Conservation (phyloP, 2,329 filamentous ascomycete genomes). For the Colletotrichum zoysiae region DNA sequence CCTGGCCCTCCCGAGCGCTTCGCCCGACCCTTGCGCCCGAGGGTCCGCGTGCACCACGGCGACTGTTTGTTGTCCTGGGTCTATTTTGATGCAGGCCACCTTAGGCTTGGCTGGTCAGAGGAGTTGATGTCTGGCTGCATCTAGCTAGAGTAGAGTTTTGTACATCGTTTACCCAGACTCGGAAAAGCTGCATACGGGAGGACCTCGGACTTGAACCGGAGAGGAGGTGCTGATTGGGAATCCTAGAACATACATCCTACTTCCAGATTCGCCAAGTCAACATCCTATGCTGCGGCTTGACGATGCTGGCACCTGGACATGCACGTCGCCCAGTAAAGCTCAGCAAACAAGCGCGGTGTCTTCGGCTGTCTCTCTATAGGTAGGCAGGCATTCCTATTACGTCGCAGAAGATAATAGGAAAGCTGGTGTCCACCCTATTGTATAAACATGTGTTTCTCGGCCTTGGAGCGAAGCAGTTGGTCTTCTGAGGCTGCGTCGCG, state of each 20-base stretch:
- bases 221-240: no score
- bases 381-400: background rate
- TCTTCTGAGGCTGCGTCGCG: background rate
- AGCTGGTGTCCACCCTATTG: background rate
- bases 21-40: background rate
- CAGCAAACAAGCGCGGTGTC: background rate
- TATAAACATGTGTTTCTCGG: background rate
- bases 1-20: conserved; percentile 17
- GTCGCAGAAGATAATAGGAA: background rate
- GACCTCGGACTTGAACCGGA: background rate
- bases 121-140: no score
- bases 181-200: background rate
- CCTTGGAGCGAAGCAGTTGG: background rate
- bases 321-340: background rate
- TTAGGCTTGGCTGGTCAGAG: background rate
- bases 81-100: background rate
- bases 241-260: background rate
- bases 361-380: background rate
- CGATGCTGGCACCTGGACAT: background rate
- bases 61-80: background rate
- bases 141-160: no score
- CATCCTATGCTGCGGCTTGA: background rate
- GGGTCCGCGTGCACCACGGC: conserved; percentile 25
- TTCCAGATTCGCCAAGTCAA: background rate
- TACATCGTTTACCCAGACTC: background rate